Base-by-base conservation (phyloP, 768 basidiomycete genomes). In the Boletus speciosus region DNA sequence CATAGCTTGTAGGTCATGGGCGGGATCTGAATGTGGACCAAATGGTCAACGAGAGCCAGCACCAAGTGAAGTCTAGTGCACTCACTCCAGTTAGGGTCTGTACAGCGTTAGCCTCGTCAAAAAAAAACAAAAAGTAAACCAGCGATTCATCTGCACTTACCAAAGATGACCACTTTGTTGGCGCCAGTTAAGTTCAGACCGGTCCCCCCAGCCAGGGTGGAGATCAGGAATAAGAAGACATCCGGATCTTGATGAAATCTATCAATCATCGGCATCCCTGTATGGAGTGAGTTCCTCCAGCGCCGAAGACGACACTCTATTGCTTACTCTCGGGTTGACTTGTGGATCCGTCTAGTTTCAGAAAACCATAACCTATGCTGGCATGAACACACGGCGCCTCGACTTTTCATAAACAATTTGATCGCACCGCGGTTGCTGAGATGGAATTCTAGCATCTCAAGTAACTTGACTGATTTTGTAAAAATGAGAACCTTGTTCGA, bases 21-120 rank as follows among this genome's bases (percentile, higher is more conserved):
- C 92, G 6, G 96, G 96, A 71, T 98, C 93, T 95, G 54, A 7
- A 44, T 19, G 35, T 1, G n/a, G 50, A 23, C n/a, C 36, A 37
- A 12, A n/a, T 44, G n/a, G 6, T 47, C 39, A 53, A 31, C 35
- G 32, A 47, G n/a, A 49, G 41, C 41, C 5, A 16, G 39, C 9
- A 29, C 34, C n/a, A 39, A 35, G 12, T 16, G 3, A 44, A 32
- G 27, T 38, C 9, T 40, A 6, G 32, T 10, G 74, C 84, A 75
- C 90, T 67, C 69, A 93, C 93, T 98, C 95, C 95, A 98, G 59
- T 93, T 92, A 4, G 95, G 93, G 73, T 95, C 92, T 90, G 60
- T 43, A 38, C 21, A 41, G 29, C 23, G 19, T 38, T 25, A 44
- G 39, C 47, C 8, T 21, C 34, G 19, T 55, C 55, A 43, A 25